Percentiles rank a stretch among this genome's conserved stretches.
phyloP scores from a whole-genome alignment of 805 yeast species.

The Starmerella potacharoeniae region DNA sequence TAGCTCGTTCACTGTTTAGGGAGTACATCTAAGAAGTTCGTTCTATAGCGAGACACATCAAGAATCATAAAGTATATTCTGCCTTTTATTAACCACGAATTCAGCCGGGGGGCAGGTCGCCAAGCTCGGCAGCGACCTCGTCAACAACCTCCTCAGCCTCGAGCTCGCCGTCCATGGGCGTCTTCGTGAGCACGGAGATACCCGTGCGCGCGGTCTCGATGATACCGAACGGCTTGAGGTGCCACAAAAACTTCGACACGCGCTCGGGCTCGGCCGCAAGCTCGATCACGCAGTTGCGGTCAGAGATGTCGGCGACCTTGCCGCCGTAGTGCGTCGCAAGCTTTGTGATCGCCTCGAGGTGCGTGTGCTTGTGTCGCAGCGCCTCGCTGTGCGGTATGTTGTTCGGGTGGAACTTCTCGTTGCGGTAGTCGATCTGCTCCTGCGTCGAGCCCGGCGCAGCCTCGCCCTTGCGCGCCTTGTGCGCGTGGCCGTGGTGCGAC shows the following conservation, averaged over 20 bases:
- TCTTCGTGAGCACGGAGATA: constrained; percentile 97
- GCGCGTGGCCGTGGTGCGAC: constrained; percentile 56
- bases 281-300: constrained; percentile 88
- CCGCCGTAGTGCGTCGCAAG: constrained; percentile 86
- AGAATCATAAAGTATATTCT: too few relatives aligned
- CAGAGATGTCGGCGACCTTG: constrained; percentile 79
- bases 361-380: constrained; percentile 83
- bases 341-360: constrained; percentile 70
- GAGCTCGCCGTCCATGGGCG: constrained; percentile 54
- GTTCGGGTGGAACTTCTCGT: constrained; percentile 59
- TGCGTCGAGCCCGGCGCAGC: constrained; percentile 26
- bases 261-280: constrained; percentile 88
- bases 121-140: constrained; percentile 40
- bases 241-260: constrained; percentile 71
- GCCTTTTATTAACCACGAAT: too few relatives aligned
- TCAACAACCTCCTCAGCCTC: constrained; percentile 34
- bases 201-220: constrained; percentile 95
- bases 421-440: constrained; percentile 29
- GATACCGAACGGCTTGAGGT: constrained; percentile 91
- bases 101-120: constrained; percentile 95
- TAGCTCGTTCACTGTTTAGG: too few relatives aligned
- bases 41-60: too few relatives aligned
- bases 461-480: constrained; percentile 30
- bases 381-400: constrained; percentile 86
- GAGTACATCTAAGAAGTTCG: too few relatives aligned